Evolutionary conservation across 1,139 yeast genomes (phyloP).

Genomic region (Nakaseomyces uthaithaninus): DNA sequence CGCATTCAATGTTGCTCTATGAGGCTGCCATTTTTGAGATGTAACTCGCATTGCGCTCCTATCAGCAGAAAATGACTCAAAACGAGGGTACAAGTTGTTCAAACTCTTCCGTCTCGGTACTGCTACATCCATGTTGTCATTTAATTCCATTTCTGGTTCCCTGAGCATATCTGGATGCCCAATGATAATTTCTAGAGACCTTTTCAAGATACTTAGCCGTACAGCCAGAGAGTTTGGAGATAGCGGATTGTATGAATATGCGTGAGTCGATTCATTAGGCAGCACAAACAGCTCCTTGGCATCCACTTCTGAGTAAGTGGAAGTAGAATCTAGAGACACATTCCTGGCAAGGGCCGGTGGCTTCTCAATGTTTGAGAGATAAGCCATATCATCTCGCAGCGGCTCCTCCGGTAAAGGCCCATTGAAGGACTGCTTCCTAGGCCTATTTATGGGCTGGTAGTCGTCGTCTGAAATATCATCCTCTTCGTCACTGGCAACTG

Average conservation of each 20-base stretch:
- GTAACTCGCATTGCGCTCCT: slow-evolving; percentile 9
- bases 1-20: slow-evolving; percentile 58
- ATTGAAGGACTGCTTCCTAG: slow-evolving; percentile 4
- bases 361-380: background rate
- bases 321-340: slow-evolving; percentile 1
- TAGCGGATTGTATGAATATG: slow-evolving; percentile 74
- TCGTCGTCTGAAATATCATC: no score
- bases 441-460: slow-evolving; percentile 2
- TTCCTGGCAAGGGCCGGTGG: slow-evolving; percentile 2
- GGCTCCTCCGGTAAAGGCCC: slow-evolving; percentile 4
- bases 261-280: slow-evolving; percentile 73
- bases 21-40: slow-evolving; percentile 37
- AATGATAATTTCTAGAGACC: slow-evolving; percentile 55
- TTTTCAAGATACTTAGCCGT: slow-evolving; percentile 60
- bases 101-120: slow-evolving; percentile 11
- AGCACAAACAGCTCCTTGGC: slow-evolving; percentile 21
- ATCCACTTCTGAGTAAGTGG: slow-evolving; percentile 1
- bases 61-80: slow-evolving; percentile 9
- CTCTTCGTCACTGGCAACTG: background rate
- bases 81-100: slow-evolving; percentile 2
- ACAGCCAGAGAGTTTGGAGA: slow-evolving; percentile 74
- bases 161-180: slow-evolving; percentile 22
- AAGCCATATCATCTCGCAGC: background rate
- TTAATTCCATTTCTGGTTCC: slow-evolving; percentile 13
- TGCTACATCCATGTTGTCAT: background rate